Evolutionary conservation across 805 yeast species (phyloP), one percentile per base, ranked within the genome.

Genomic region (Zygotorulaspora danielsina): DNA sequence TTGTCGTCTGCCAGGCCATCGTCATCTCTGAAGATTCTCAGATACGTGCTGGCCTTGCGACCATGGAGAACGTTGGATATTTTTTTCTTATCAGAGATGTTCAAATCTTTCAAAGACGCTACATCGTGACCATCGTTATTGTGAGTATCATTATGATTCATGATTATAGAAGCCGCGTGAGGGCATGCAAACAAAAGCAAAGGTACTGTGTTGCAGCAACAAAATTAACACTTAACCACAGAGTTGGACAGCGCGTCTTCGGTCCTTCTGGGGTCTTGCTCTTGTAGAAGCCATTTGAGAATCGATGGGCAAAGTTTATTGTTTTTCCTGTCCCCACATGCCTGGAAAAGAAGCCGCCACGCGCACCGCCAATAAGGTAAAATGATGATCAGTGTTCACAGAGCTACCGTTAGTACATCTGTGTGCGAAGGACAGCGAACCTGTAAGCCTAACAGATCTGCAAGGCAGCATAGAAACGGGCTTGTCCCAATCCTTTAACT

Each of bases 21-120:
- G 27, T 58, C 58, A 38, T 62, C 64, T 41, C 57, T 53, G 38
- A 63, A 63, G 24, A 61, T 57, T 26, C 65, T 48, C 19, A 61
- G 33, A 44, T 54, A 58, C 1, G 62, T 57, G 34, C 64, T 60
- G 2, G 65, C 65, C 32, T 58, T 59, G 44, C 66, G 54, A 8
- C 67, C 65, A 44, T 55, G 57, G 17, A 61, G 34, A 13, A 61
- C 55, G 8, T 53, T 40, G 6, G 50, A 39, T 3, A 41, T 19
- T 25, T 45, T 42, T 32, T 48, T 52, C 20, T 44, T 45, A 25
- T 58, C 61, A 3, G 55, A 46, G 4, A 47, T 42, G 30, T 55
- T 58, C 19, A 56, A 32, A 38, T 58, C 63, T 34, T 51, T 48
- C 32, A 57, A 38, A 19, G 55, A 49, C 19, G 40, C 32, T 18